A percentile compares a stretch with the other conserved stretches of the same genome.
Evolutionary conservation across 441 rosid species (phyloP).

Genomic region (Populus trichocarpa): DNA sequence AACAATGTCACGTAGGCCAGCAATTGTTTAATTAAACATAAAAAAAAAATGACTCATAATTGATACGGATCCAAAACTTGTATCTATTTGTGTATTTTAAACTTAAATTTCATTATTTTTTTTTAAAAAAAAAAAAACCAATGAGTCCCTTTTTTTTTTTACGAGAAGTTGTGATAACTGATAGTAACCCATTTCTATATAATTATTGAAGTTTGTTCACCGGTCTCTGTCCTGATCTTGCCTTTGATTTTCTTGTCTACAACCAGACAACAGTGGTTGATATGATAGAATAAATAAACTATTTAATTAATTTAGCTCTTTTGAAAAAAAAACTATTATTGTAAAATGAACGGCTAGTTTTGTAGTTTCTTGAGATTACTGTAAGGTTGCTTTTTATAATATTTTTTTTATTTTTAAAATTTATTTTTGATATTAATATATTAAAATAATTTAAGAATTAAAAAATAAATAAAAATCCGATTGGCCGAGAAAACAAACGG

Average conservation of each 20-base stretch:
- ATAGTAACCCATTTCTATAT: background rate
- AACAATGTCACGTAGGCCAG: background rate
- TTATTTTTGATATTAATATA: background rate
- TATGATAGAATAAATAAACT: background rate
- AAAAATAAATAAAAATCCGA: background rate
- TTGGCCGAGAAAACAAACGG: background rate
- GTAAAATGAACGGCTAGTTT: background rate
- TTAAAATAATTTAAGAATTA: too few species aligned
- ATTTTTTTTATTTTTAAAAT: background rate
- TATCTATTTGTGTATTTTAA: background rate
- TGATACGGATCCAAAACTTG: background rate
- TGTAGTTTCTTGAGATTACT: background rate
- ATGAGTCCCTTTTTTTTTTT: background rate
- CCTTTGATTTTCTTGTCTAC: constrained; percentile 30
- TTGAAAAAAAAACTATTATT: background rate
- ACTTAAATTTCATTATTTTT: background rate
- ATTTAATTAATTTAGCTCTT: background rate
- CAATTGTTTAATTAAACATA: too few species aligned
- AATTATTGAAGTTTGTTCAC: background rate
- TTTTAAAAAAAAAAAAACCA: too few species aligned
- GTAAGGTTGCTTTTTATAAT: background rate
- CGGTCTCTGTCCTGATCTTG: constrained; percentile 3
- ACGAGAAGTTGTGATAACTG: background rate
- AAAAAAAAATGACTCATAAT: background rate
- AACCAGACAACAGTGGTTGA: constrained; percentile 29